Percentiles rank a stretch among this genome's conserved stretches.
These are phyloP conservation scores for Mycena galericulata DNA, from an alignment of 768 basidiomycete genomes.

Conservation along the genomic window DNA sequence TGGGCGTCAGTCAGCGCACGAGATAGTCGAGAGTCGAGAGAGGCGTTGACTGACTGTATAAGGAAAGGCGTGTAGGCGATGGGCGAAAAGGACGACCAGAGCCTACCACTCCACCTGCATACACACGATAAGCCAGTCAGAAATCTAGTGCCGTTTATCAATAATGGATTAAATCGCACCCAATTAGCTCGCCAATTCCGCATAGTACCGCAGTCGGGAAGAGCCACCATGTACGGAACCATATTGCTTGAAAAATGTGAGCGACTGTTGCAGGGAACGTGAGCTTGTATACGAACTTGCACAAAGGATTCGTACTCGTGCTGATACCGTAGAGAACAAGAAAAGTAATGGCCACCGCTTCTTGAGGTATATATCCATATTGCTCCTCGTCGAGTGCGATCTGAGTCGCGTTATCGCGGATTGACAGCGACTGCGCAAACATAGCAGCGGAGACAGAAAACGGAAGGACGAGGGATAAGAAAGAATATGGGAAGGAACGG, in stretches of 20 bases:
- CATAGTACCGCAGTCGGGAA: constrained; percentile 60
- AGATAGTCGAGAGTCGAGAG: no score
- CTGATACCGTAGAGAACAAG: constrained; percentile 51
- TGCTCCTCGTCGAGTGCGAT: neutral
- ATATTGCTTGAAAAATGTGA: constrained; percentile 58
- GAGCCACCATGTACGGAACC: constrained; percentile 63
- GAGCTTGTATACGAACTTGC: neutral
- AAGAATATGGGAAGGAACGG: no score
- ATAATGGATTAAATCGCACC: no score
- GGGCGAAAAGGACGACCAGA: constrained; percentile 60
- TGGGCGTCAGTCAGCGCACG: neutral
- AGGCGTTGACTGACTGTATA: constrained; percentile 53
- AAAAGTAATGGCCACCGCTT: constrained; percentile 4
- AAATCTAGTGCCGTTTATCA: no score
- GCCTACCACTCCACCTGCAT: constrained; percentile 67
- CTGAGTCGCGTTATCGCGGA: neutral
- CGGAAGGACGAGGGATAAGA: no score
- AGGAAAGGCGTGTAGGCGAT: constrained; percentile 43
- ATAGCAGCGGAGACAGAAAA: no score
- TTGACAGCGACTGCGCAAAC: no score
- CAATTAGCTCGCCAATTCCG: constrained; percentile 62
- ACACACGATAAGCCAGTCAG: no score
- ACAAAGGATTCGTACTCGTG: constrained; percentile 42
- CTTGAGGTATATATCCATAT: constrained; percentile 16
- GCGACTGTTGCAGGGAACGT: constrained; percentile 44